These are phyloP conservation scores for Wallemia mellicola DNA, from an alignment of 1,284 basidiomycete genomes.

Conservation along the genomic window DNA sequence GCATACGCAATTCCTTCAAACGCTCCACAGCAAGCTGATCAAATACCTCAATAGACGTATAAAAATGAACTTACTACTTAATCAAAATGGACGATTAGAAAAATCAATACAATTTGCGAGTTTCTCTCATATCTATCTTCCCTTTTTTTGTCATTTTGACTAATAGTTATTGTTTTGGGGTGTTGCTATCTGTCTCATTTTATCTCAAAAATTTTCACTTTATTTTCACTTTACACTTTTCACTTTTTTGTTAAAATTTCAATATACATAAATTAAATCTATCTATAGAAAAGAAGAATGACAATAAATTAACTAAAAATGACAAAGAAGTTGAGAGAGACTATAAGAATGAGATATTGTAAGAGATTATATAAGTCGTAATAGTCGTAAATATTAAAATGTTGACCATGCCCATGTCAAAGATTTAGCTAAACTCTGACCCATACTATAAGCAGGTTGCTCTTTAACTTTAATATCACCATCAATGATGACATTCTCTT, in stretches of 20 bases:
- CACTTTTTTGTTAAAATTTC: neutral
- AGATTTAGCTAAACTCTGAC: neutral
- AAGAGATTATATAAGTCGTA: neutral
- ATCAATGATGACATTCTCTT: neutral
- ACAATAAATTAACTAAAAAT: neutral
- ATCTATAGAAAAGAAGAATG: neutral
- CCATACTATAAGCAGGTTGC: neutral
- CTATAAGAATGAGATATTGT: neutral
- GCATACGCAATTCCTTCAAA: neutral
- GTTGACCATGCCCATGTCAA: neutral
- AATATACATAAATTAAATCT: no score
- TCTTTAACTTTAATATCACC: neutral
- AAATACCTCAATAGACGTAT: neutral
- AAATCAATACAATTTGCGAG: no score
- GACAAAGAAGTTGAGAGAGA: neutral
- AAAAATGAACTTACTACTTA: neutral
- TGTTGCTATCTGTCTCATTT: neutral
- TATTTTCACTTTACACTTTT: neutral
- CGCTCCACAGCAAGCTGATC: neutral
- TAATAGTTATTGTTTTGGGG: neutral
- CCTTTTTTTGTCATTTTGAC: neutral
- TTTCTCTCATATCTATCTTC: neutral
- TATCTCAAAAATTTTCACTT: neutral
- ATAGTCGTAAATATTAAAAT: neutral
- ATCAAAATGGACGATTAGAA: slow-evolving; percentile 1